Conservation (phyloP, 1,284 basidiomycete species). For the Ganoderma boninense region DNA sequence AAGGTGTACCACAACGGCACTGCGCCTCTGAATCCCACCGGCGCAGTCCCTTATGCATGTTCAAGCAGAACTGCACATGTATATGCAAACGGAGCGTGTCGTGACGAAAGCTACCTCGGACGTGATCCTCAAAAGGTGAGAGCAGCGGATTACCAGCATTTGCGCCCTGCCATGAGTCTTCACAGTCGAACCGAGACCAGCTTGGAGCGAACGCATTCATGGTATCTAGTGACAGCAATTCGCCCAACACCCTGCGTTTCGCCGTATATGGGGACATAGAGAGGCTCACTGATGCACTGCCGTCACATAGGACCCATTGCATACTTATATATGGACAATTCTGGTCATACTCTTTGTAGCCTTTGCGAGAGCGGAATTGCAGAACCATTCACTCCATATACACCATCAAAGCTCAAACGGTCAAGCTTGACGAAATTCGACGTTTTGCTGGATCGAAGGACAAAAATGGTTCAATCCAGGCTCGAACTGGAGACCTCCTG, state of each 20-base stretch:
- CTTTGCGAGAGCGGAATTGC: no score
- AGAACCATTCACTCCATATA: no score
- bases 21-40: conserved; percentile 61
- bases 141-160: conserved; percentile 11
- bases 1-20: conserved; percentile 62
- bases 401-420: no score
- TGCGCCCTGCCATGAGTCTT: conserved; percentile 7
- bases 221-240: no score
- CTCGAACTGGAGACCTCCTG: conserved; percentile 14
- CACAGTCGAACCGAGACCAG: background rate
- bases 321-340: no score
- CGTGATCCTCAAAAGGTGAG: conserved; percentile 19
- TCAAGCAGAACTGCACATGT: conserved; percentile 27
- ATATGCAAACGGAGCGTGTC: conserved; percentile 28
- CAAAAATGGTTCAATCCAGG: conserved; percentile 8
- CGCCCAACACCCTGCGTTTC: no score
- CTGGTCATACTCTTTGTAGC: no score
- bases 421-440: background rate
- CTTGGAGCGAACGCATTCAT: no score
- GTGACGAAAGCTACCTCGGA: conserved; percentile 30
- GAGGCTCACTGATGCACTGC: no score
- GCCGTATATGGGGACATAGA: no score
- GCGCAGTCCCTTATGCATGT: conserved; percentile 30
- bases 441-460: background rate
- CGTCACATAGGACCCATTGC: no score